These are phyloP conservation scores for Grigorovia humatica DNA, from an alignment of 805 yeast genomes.

Conservation along the genomic window DNA sequence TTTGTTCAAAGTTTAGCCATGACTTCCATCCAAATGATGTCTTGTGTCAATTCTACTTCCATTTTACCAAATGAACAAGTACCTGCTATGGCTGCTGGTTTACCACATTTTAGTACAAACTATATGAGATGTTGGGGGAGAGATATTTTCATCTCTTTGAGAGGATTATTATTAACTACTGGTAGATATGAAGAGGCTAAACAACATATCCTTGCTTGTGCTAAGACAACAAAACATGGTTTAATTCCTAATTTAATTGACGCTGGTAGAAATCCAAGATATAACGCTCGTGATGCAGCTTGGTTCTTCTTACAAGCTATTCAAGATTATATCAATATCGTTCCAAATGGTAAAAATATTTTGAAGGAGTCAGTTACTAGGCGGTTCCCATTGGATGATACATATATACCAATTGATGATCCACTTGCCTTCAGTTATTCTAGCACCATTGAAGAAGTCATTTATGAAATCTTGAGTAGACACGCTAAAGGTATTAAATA, in stretches of 20 bases:
- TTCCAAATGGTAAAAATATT: conserved; percentile 57
- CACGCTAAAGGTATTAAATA: conserved; percentile 84
- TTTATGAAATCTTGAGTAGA: conserved; percentile 73
- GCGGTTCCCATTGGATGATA: conserved; percentile 84
- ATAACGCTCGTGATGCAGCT: conserved; percentile 92
- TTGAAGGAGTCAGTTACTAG: conserved; percentile 65
- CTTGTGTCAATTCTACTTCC: conserved; percentile 62
- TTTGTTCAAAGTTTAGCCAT: conserved; percentile 75
- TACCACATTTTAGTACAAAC: conserved; percentile 84
- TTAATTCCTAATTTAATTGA: conserved; percentile 87
- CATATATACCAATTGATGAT: conserved; percentile 57
- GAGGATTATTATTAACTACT: conserved; percentile 73
- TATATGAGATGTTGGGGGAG: conserved; percentile 99
- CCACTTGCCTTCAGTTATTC: conserved; percentile 67
- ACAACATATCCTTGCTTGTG: conserved; percentile 75
- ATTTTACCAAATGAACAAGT: conserved; percentile 51
- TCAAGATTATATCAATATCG: conserved; percentile 65
- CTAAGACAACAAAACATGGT: conserved; percentile 87
- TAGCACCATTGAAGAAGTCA: conserved; percentile 60
- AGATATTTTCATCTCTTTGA: conserved; percentile 79
- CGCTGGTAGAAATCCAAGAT: conserved; percentile 88
- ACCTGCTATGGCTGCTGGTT: conserved; percentile 87
- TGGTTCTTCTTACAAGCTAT: conserved; percentile 90
- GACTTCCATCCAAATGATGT: conserved; percentile 82
- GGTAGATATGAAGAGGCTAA: conserved; percentile 74